Evolutionary conservation across 306 rosid species (phyloP), one percentile per base, ranked within the genome.

Genomic region (Trifolium pratense): DNA sequence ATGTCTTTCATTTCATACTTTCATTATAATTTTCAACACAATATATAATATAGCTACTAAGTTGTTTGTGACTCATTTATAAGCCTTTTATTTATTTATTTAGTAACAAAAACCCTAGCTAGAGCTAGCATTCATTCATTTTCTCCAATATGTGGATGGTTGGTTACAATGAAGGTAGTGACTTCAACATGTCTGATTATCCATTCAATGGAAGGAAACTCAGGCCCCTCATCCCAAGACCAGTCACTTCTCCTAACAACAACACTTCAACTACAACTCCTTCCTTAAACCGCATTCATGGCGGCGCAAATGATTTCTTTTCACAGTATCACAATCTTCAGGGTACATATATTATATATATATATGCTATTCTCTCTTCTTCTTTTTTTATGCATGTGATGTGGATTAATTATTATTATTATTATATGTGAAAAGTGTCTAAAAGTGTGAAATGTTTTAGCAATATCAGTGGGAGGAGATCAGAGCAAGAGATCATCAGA

Each of bases 181-280:
- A 91, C 7, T 83, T 89, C 73, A 86, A 82, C 89, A 67, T 91
- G 75, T 61, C 81, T 10, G 93, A 84, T 6, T 87, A 87, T 73
- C 65, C 96, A 42, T 84, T 87, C 76, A 78, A 52, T 49, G 87
- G 82, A 57, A 81, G 94, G 45, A 91, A 90, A 86, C 91, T 88
- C 34, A 82, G 92, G 56, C 92, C 97, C 64, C 88, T 93, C 58
- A 80, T 91, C 62, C 94, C 97, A 62, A 84, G 92, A 68, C 88
- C 92, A 1, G 52, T 81, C 9, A 37, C 85, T 69, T 79, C 90
- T 42, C 23, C 83, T n/a, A 65, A 57, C 74, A 83, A 73, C 81
- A 83, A 76, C 87, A 60, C 78, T 7, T 26, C 91, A 49, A 55
- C 83, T 9, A 11, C 18, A 12, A 15, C 91, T 53, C 83, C 89